A percentile compares a stretch with the other conserved stretches of the same genome.
Evolutionary conservation across 345 rosid species (phyloP).

Genomic region (Eucalyptus tenuipes): DNA sequence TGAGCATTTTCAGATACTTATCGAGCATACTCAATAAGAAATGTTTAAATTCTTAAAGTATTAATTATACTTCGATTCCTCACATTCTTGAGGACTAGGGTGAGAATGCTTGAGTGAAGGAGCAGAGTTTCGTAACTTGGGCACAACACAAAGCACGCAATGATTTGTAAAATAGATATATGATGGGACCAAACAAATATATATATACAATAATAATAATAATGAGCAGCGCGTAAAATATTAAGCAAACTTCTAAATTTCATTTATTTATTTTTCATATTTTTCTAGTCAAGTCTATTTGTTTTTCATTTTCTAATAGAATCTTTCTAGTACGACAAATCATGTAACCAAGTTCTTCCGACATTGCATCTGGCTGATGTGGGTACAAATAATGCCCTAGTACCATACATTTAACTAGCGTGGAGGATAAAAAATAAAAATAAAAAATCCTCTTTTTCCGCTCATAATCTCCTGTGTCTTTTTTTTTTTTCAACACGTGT

Average conservation of each 20-base stretch:
- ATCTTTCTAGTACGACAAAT: background rate
- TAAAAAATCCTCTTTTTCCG: too few species aligned
- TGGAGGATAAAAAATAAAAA: accelerated
- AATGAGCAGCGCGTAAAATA: accelerated
- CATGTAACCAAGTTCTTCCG: background rate
- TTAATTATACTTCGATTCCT: background rate
- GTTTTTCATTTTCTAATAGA: background rate
- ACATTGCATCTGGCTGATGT: background rate
- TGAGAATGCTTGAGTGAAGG: too few species aligned
- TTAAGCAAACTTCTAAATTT: background rate
- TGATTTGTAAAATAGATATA: too few species aligned
- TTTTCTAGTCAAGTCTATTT: background rate
- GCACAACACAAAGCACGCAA: accelerated
- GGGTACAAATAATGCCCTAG: too few species aligned
- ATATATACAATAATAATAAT: background rate
- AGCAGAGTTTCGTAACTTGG: accelerated
- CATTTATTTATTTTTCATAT: background rate
- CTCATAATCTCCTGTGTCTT: too few species aligned
- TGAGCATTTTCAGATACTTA: background rate
- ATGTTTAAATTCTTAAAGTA: background rate
- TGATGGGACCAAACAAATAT: too few species aligned
- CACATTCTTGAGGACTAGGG: too few species aligned
- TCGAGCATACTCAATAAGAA: background rate
- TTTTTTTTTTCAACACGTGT: accelerated
- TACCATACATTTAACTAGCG: too few species aligned